Evolutionary conservation across 2,329 filamentous ascomycete species (phyloP).

Genomic region (Niveomyces coronatus): DNA sequence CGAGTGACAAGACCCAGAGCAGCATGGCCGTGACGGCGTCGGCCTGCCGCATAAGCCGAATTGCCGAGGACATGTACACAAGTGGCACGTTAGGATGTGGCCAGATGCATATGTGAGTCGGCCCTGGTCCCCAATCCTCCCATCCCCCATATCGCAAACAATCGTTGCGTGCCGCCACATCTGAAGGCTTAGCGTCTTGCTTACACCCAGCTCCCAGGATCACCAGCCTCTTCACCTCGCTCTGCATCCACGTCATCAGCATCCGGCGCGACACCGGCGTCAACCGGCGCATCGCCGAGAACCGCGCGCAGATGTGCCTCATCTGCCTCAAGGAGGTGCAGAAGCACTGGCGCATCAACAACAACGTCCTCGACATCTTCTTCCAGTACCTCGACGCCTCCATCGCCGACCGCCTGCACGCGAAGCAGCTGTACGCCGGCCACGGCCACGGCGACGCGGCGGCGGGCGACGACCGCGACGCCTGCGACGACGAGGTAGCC

Average conservation of each 20-base stretch:
- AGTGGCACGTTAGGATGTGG: slow-evolving; percentile 24
- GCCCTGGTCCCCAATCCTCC: accelerated
- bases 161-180: no score
- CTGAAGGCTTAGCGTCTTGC: no score
- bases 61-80: slow-evolving; percentile 28
- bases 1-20: slow-evolving; percentile 18
- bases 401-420: slow-evolving; percentile 24
- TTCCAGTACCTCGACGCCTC: slow-evolving; percentile 28
- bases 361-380: slow-evolving; percentile 27
- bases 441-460: background rate
- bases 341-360: slow-evolving; percentile 31
- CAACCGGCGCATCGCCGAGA: slow-evolving; percentile 24
- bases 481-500: background rate
- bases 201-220: no score
- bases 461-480: background rate
- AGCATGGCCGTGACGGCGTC: slow-evolving; percentile 22
- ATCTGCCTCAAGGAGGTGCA: slow-evolving; percentile 27
- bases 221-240: slow-evolving; percentile 26
- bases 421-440: slow-evolving; percentile 8
- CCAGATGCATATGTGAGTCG: slow-evolving; percentile 27
- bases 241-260: slow-evolving; percentile 28
- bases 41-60: slow-evolving; percentile 25
- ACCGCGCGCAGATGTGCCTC: slow-evolving; percentile 27
- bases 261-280: slow-evolving; percentile 24
- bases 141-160: no score